A percentile compares a stretch with the other conserved stretches of the same genome.
Evolutionary conservation across 306 rosid species (phyloP).

Genomic region (Lupinus albus): DNA sequence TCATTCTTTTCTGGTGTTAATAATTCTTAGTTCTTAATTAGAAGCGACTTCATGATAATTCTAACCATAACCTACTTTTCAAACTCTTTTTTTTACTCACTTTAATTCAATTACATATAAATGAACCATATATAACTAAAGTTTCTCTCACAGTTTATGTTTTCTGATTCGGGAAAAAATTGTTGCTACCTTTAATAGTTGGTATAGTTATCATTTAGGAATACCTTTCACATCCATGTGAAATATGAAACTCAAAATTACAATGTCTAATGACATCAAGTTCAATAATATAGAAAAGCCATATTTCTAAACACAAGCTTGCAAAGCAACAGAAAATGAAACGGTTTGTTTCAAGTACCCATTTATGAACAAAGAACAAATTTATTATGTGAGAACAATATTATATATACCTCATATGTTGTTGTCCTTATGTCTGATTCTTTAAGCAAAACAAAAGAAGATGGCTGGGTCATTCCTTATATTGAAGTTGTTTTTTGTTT

Average conservation of each 20-base stretch:
- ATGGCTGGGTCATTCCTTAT: not conserved
- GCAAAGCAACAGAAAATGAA: not conserved
- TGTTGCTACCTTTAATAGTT: no score
- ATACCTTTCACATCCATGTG: not conserved
- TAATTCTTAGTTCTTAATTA: not conserved
- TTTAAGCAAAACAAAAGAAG: not conserved
- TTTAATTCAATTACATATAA: no score
- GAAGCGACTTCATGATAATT: not conserved
- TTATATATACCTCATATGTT: not conserved
- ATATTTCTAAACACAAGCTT: not conserved
- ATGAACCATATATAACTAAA: no score
- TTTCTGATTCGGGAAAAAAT: no score
- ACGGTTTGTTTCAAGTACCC: not conserved
- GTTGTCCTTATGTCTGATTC: not conserved
- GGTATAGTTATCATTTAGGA: not conserved
- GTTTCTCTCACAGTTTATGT: no score
- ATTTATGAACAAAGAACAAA: not conserved
- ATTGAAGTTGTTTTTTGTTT: not conserved
- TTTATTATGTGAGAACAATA: constrained; percentile 1
- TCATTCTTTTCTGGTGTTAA: no score
- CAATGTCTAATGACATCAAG: not conserved
- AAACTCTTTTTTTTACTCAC: no score
- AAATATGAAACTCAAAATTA: not conserved
- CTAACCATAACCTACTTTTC: not conserved
- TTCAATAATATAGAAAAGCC: not conserved